Evolutionary conservation across 768 basidiomycete genomes (phyloP).

Genomic region (Rhodotorula babjevae): DNA sequence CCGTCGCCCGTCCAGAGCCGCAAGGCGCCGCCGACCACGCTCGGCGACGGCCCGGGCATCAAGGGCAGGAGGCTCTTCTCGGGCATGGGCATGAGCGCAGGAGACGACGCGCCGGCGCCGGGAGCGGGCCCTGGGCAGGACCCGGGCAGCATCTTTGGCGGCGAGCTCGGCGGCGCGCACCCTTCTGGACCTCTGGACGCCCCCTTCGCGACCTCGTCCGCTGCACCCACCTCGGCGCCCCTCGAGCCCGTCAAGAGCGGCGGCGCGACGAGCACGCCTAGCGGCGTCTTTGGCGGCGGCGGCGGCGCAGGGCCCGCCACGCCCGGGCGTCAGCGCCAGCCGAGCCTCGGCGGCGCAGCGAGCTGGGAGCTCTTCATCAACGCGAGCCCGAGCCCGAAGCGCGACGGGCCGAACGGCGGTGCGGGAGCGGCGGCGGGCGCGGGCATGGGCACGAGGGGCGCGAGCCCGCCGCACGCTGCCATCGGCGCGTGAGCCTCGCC

Average conservation of each 20-base stretch:
- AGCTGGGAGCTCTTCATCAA: constrained; percentile 32
- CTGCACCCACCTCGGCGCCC: background rate
- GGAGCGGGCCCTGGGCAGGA: background rate
- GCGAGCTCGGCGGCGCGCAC: background rate
- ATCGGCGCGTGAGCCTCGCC: background rate
- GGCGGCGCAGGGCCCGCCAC: constrained; percentile 3
- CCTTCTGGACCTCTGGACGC: background rate
- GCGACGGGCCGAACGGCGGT: background rate
- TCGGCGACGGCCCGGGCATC: constrained; percentile 13
- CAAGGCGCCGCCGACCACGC: constrained; percentile 1
- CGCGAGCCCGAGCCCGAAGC: constrained; percentile 15
- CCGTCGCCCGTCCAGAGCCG: constrained; percentile 35
- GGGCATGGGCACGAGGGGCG: background rate
- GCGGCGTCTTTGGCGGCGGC: background rate
- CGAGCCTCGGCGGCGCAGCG: constrained; percentile 8
- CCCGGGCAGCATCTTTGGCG: constrained; percentile 17
- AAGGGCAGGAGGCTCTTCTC: constrained; percentile 40
- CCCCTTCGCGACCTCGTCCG: constrained; percentile 3
- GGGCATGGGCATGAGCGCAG: background rate
- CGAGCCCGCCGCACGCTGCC: background rate
- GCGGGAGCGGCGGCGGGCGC: background rate
- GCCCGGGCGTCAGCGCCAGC: constrained; percentile 12
- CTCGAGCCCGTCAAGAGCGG: background rate
- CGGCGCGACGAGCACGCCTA: background rate
- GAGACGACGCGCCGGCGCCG: background rate